phyloP scores from a whole-genome alignment of 1,284 basidiomycete genomes.

The Malassezia vespertilionis region DNA sequence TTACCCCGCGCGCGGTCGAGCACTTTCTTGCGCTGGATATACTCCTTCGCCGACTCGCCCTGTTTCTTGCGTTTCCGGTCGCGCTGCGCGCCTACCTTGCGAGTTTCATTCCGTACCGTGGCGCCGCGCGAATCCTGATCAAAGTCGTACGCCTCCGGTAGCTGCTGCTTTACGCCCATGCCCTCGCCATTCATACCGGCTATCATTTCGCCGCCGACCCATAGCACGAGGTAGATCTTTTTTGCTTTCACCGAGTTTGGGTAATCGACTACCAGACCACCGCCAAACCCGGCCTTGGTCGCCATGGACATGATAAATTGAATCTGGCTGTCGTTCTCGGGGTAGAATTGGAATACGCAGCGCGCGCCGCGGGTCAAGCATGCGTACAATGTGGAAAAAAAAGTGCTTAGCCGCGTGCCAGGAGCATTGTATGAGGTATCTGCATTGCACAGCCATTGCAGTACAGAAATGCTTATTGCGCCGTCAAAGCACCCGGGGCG shows the following conservation, averaged over 20 bases:
- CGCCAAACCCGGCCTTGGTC: slow-evolving; percentile 88
- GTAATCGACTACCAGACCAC: slow-evolving; percentile 81
- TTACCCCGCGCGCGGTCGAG: slow-evolving; percentile 53
- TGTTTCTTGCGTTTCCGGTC: slow-evolving; percentile 51
- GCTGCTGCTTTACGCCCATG: slow-evolving; percentile 23
- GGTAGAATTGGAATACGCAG: slow-evolving; percentile 60
- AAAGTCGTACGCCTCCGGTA: slow-evolving; percentile 30
- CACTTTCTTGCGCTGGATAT: slow-evolving; percentile 55
- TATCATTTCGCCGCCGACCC: slow-evolving; percentile 47
- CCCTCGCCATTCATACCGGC: slow-evolving; percentile 45
- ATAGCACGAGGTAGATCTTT: slow-evolving; percentile 47
- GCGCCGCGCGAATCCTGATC: slow-evolving; percentile 15
- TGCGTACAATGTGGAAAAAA: slow-evolving; percentile 94
- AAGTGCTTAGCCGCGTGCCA: slow-evolving; percentile 75
- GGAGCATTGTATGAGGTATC: slow-evolving; percentile 87
- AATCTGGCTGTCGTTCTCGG: slow-evolving; percentile 44
- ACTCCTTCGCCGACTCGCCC: slow-evolving; percentile 49
- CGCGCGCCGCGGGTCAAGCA: slow-evolving; percentile 80
- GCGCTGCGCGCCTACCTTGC: background rate
- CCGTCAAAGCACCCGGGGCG: slow-evolving; percentile 93
- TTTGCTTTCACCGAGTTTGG: slow-evolving; percentile 48
- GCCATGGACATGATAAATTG: slow-evolving; percentile 79
- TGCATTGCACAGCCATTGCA: slow-evolving; percentile 97
- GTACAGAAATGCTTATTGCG: slow-evolving; percentile 91
- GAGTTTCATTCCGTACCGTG: slow-evolving; percentile 38